Conservation (phyloP, 2,329 filamentous ascomycete genomes). For the Colletotrichum sp. region DNA sequence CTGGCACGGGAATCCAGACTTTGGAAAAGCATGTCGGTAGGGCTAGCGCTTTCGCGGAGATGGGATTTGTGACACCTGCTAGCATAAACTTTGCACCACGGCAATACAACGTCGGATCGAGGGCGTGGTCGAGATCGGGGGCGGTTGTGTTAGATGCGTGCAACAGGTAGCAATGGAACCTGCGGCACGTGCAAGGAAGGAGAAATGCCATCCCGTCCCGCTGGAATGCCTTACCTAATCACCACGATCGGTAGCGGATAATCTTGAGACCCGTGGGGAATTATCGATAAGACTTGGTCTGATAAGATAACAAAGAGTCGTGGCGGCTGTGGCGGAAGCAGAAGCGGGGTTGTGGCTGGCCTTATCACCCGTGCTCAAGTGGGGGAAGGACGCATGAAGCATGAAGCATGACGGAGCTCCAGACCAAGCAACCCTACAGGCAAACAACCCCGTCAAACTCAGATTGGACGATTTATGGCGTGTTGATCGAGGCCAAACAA, state of each 20-base stretch:
- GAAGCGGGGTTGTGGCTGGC: neutral
- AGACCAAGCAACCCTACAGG: neutral
- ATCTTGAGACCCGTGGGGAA: rapidly evolving
- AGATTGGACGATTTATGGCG: slow-evolving; percentile 3
- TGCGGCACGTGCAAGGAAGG: neutral
- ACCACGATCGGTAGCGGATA: rapidly evolving
- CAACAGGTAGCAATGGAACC: neutral
- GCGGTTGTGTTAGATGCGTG: neutral
- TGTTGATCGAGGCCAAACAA: slow-evolving; percentile 1
- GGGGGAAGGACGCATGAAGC: slow-evolving; percentile 11
- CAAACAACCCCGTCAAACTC: neutral
- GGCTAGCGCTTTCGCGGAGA: neutral
- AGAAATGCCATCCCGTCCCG: neutral
- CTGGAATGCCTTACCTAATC: neutral
- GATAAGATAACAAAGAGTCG: neutral
- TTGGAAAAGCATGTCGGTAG: neutral
- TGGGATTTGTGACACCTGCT: neutral
- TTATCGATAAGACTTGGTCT: neutral
- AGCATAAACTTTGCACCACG: neutral
- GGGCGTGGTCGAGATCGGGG: neutral
- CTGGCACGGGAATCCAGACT: neutral
- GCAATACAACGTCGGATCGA: slow-evolving; percentile 9
- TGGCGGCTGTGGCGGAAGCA: neutral
- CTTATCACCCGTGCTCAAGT: neutral
- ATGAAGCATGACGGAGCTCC: slow-evolving; percentile 20